phyloP scores from a whole-genome alignment of 345 rosid genomes.

The Boechera stricta region DNA sequence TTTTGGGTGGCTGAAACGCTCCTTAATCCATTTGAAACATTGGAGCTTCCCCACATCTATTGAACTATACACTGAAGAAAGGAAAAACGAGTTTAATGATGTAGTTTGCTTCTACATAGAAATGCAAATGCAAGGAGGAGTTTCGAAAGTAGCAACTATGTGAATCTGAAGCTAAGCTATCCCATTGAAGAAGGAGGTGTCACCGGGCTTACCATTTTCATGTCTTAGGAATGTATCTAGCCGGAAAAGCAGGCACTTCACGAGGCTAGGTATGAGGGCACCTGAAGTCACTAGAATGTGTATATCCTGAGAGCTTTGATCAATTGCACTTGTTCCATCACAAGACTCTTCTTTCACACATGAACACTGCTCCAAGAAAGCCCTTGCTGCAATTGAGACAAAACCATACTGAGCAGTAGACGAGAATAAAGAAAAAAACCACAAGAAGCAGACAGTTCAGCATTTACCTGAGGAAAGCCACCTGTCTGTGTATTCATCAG shows the following conservation, averaged over 20 bases:
- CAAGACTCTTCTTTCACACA: conserved; percentile 50
- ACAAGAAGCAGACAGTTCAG: conserved; percentile 25
- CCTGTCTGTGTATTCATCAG: conserved; percentile 77
- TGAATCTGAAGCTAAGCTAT: conserved; percentile 6
- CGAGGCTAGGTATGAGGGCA: conserved; percentile 86
- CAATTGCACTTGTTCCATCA: conserved; percentile 31
- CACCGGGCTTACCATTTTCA: conserved; percentile 62
- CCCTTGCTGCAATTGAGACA: conserved; percentile 61
- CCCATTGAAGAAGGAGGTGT: neutral
- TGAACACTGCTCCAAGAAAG: conserved; percentile 74
- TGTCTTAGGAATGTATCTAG: conserved; percentile 62
- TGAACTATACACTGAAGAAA: conserved; percentile 71
- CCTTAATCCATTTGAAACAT: conserved; percentile 76
- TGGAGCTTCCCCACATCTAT: conserved; percentile 82
- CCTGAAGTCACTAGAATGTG: conserved; percentile 90
- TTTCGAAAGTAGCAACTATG: neutral
- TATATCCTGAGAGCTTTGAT: conserved; percentile 47
- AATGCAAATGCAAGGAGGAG: conserved; percentile 8
- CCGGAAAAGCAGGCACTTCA: conserved; percentile 82
- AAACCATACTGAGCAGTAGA: conserved; percentile 15
- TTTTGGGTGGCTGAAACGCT: conserved; percentile 56
- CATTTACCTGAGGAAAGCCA: conserved; percentile 88
- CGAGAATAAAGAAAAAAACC: neutral
- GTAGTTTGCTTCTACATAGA: neutral
- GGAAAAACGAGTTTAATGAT: neutral